Evolutionary conservation across 2,329 filamentous ascomycete species (phyloP).

Genomic region (Aureobasidium pullulans): DNA sequence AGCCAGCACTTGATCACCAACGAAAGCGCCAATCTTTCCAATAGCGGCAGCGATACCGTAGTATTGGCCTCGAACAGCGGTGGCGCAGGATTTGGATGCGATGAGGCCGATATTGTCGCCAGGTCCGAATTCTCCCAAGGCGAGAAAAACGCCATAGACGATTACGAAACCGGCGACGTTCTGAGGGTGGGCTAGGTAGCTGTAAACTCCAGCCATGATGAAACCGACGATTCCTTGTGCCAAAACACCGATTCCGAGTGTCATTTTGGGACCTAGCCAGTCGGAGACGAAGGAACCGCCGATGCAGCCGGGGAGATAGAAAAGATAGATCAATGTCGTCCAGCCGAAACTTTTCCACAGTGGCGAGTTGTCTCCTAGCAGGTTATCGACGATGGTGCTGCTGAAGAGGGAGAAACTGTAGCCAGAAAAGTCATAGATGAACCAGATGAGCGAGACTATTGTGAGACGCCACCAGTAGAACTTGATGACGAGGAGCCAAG

Average conservation of each 20-base stretch:
- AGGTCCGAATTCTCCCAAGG: constrained; percentile 72
- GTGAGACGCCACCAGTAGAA: constrained; percentile 70
- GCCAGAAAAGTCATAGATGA: constrained; percentile 69
- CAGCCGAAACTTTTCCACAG: constrained; percentile 78
- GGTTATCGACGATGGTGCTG: constrained; percentile 60
- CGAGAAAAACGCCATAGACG: constrained; percentile 70
- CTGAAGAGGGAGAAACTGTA: constrained; percentile 87
- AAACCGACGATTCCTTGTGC: constrained; percentile 75
- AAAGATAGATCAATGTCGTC: constrained; percentile 81
- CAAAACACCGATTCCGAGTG: constrained; percentile 62
- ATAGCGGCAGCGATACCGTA: constrained; percentile 64
- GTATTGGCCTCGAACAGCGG: constrained; percentile 70
- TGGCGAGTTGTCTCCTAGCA: constrained; percentile 51
- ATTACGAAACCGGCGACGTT: constrained; percentile 71
- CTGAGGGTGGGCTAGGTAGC: constrained; percentile 55
- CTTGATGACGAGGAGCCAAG: constrained; percentile 44
- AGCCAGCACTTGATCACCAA: constrained; percentile 76
- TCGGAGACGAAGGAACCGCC: constrained; percentile 72
- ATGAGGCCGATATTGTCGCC: constrained; percentile 88
- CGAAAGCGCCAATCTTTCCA: constrained; percentile 70
- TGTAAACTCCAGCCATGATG: constrained; percentile 78
- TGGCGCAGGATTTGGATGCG: constrained; percentile 81
- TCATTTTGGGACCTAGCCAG: constrained; percentile 68
- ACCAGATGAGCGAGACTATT: constrained; percentile 71
- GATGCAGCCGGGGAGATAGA: constrained; percentile 78